phyloP scores from a whole-genome alignment of 148 eudicot genomes.

The Pharnaceum exiguum region DNA sequence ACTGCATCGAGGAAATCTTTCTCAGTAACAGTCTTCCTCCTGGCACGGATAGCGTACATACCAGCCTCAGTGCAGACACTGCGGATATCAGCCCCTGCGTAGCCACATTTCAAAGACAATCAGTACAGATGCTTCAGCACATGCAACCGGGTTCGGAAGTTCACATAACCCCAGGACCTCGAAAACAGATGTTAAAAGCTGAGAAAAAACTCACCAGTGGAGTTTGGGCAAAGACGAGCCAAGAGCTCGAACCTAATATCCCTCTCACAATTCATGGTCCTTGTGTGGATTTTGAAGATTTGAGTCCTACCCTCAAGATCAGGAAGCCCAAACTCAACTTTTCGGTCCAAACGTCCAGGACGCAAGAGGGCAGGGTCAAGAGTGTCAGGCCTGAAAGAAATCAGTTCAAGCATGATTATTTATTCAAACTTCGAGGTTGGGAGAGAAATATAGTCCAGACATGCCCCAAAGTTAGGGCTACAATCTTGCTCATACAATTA shows the following conservation, averaged over 20 bases:
- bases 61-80: conserved; percentile 98
- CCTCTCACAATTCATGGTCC: conserved; percentile 95
- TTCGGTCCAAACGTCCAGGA: conserved; percentile 85
- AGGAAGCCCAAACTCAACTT: conserved; percentile 92
- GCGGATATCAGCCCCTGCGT: conserved; percentile 87
- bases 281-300: conserved; percentile 84
- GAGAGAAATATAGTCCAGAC: not conserved
- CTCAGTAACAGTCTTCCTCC: conserved; percentile 89
- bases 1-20: conserved; percentile 96
- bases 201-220: conserved; percentile 48
- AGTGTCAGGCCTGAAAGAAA: conserved; percentile 63
- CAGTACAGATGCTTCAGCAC: too few species aligned
- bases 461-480: too few species aligned
- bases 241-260: conserved; percentile 88
- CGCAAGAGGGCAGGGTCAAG: conserved; percentile 89
- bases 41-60: conserved; percentile 89
- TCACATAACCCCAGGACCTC: too few species aligned
- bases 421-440: not conserved
- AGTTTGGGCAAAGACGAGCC: conserved; percentile 96
- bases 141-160: too few species aligned
- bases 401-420: not conserved
- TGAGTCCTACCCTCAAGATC: conserved; percentile 88
- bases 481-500: not conserved
- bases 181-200: not conserved
- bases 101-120: not conserved